phyloP scores from a whole-genome alignment of 2,329 filamentous ascomycete species.

The Ascochyta clinopodiicola region DNA sequence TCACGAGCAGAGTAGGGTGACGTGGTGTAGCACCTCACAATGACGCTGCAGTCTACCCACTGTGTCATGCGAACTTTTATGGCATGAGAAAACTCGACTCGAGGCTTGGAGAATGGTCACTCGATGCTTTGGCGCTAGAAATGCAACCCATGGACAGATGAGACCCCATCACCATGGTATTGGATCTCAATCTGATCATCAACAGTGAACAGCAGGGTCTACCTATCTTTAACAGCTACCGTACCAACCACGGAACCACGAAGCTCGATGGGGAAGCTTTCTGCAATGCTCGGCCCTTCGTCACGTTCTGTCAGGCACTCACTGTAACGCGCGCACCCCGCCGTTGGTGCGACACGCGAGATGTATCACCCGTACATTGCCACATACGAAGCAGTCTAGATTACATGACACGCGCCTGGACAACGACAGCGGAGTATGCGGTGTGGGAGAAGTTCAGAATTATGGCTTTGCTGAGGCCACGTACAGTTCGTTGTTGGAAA shows the following conservation, averaged over 20 bases:
- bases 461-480: not conserved
- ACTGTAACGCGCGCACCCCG: conserved; percentile 7
- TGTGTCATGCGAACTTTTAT: conserved; percentile 5
- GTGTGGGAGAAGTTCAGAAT: not conserved
- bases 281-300: not conserved
- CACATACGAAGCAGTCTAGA: conserved; percentile 7
- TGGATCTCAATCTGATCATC: conserved; percentile 2
- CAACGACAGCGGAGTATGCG: conserved; percentile 2
- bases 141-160: not conserved
- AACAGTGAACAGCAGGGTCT: not conserved
- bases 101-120: not conserved
- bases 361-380: conserved; percentile 13
- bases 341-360: conserved; percentile 15
- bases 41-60: not conserved
- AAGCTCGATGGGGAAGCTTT: not conserved
- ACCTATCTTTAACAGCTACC: not conserved
- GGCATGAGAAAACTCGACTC: not conserved
- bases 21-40: conserved; percentile 16
- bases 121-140: not conserved
- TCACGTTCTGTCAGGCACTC: conserved; percentile 20
- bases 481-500: not conserved
- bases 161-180: conserved; percentile 6
- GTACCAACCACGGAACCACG: not conserved
- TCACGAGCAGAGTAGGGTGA: conserved; percentile 15
- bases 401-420: not conserved